A percentile compares a stretch with the other conserved stretches of the same genome.
Conservation (phyloP, 805 yeast genomes). For the Isabelozyma heimii region DNA sequence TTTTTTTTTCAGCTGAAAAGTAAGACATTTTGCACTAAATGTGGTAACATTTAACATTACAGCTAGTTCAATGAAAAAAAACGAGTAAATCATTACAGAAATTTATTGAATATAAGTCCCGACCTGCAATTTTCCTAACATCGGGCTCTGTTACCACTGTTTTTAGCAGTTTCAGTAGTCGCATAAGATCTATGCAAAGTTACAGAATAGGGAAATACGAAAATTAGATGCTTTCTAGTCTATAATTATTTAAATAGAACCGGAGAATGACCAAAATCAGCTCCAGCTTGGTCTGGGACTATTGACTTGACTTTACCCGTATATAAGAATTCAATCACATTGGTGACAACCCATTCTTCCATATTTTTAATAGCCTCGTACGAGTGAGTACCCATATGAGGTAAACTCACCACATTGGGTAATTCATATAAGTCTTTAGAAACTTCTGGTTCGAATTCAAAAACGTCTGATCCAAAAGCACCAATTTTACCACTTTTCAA, state of each 20-base stretch:
- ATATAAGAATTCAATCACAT: slow-evolving; percentile 54
- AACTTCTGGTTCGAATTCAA: slow-evolving; percentile 73
- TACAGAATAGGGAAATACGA: background rate
- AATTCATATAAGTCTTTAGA: slow-evolving; percentile 56
- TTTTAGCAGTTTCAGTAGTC: too few species aligned
- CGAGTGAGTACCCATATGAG: slow-evolving; percentile 88
- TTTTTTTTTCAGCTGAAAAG: too few species aligned
- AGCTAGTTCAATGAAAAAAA: too few species aligned
- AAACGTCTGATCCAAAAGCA: slow-evolving; percentile 72
- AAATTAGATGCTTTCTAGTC: background rate
- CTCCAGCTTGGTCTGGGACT: slow-evolving; percentile 72
- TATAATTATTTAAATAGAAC: background rate
- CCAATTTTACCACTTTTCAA: slow-evolving; percentile 64
- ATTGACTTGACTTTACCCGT: slow-evolving; percentile 69
- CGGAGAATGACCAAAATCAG: slow-evolving; percentile 20
- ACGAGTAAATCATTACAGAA: too few species aligned
- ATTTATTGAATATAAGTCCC: too few species aligned
- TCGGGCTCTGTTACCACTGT: too few species aligned
- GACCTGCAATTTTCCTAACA: too few species aligned
- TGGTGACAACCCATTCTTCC: slow-evolving; percentile 77
- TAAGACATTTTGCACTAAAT: too few species aligned
- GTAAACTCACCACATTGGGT: slow-evolving; percentile 73
- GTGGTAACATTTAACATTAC: too few species aligned
- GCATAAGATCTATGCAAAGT: too few species aligned
- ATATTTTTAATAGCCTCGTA: slow-evolving; percentile 70